Percentiles rank a stretch among this genome's conserved stretches.
Evolutionary conservation across 169 alveolate species (phyloP).

Genomic region (Plasmodium chabaudi): DNA sequence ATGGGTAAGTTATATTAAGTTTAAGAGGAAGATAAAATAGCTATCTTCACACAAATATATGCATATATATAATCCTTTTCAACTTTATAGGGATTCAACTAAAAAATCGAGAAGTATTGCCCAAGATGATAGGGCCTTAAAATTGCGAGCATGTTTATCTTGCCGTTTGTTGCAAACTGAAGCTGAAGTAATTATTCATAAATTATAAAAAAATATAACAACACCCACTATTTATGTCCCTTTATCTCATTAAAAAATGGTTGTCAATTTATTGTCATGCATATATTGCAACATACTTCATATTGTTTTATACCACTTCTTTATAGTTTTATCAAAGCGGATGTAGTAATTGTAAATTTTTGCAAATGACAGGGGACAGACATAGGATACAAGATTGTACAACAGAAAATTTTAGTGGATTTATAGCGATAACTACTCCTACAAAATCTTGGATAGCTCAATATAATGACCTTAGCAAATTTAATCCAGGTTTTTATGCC

Average conservation of each 20-base stretch:
- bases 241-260: no score
- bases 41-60: not conserved
- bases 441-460: constrained; percentile 92
- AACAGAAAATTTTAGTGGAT: constrained; percentile 87
- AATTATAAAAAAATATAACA: not conserved
- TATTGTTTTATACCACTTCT: not conserved
- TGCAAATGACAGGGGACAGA: constrained; percentile 91
- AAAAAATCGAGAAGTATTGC: constrained; percentile 17
- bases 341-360: constrained; percentile 90
- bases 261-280: no score
- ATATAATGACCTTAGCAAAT: constrained; percentile 86
- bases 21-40: not conserved
- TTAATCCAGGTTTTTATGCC: constrained; percentile 92
- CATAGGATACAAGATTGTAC: constrained; percentile 90
- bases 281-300: no score
- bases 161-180: constrained; percentile 89
- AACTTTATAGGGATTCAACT: constrained; percentile 21
- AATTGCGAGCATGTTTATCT: constrained; percentile 89
- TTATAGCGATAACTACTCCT: constrained; percentile 89
- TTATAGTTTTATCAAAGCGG: constrained; percentile 90
- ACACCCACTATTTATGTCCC: no score
- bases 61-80: not conserved
- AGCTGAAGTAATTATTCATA: constrained; percentile 79
- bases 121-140: constrained; percentile 67
- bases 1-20: not conserved